Evolutionary conservation across 2,329 filamentous ascomycete species (phyloP).

Genomic region (Kalaharituber pfeilii): DNA sequence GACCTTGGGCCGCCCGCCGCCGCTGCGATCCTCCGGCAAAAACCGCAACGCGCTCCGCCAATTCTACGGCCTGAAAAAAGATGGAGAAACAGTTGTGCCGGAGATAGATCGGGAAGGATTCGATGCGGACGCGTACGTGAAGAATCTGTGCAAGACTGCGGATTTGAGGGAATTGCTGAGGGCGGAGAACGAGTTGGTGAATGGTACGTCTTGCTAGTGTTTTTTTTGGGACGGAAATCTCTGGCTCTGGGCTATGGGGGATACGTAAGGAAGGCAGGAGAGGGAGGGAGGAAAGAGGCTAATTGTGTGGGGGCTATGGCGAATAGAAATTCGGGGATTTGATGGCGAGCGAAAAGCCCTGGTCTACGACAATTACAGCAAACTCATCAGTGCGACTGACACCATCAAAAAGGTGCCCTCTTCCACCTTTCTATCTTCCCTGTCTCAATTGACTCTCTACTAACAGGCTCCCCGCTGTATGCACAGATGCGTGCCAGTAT

Average conservation of each 20-base stretch:
- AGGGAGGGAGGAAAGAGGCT: conserved; percentile 31
- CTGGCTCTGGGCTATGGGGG: conserved; percentile 32
- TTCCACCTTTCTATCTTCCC: not conserved
- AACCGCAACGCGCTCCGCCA: conserved; percentile 81
- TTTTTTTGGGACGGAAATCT: no score
- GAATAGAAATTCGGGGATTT: conserved; percentile 73
- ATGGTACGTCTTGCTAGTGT: no score
- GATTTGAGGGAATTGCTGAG: conserved; percentile 51
- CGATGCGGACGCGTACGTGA: conserved; percentile 51
- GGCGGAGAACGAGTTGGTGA: conserved; percentile 51
- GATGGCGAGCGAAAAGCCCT: conserved; percentile 93
- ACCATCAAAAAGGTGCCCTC: conserved; percentile 59
- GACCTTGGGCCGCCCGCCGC: conserved; percentile 23
- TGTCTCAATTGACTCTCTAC: not conserved
- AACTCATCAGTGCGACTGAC: conserved; percentile 88
- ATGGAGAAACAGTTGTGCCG: conserved; percentile 24
- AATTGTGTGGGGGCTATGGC: conserved; percentile 37
- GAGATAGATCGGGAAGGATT: conserved; percentile 48
- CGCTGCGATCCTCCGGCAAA: conserved; percentile 33
- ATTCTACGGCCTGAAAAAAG: conserved; percentile 61
- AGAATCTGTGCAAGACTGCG: conserved; percentile 41
- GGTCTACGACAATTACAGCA: conserved; percentile 97
- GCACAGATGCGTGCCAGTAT: conserved; percentile 59
- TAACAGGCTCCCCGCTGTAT: not conserved
- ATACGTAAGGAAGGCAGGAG: no score